Percentiles rank a stretch among this genome's conserved stretches.
These are phyloP conservation scores for Gardenia jasminoides DNA, from an alignment of 257 asterid genomes.

Conservation along the genomic window DNA sequence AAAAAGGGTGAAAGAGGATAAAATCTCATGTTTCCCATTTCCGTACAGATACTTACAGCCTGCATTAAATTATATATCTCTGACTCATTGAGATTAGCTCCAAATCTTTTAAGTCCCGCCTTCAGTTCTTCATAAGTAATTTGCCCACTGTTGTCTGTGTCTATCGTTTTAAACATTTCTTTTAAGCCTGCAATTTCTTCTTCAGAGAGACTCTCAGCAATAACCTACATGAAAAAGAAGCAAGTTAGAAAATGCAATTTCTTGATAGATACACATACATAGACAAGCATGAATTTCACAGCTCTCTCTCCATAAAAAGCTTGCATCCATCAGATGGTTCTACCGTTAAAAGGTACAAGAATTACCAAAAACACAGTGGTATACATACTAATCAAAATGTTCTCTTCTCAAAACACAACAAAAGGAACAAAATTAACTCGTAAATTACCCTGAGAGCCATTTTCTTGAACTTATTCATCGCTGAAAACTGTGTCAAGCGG, in stretches of 20 bases:
- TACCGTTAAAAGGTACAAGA: background rate
- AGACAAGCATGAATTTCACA: background rate
- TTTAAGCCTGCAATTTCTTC: constrained; percentile 88
- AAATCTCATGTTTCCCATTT: background rate
- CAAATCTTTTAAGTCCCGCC: constrained; percentile 65
- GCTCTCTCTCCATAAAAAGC: background rate
- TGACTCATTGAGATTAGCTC: constrained; percentile 80
- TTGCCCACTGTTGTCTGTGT: constrained; percentile 80
- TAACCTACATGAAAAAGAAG: constrained; percentile 45
- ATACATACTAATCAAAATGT: background rate
- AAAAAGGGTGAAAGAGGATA: background rate
- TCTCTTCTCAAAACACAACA: background rate
- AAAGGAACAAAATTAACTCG: background rate
- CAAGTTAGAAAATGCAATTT: background rate
- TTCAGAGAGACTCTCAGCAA: constrained; percentile 79
- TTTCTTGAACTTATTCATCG: constrained; percentile 30
- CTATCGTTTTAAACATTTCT: background rate
- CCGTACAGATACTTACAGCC: constrained; percentile 54
- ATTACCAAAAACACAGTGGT: background rate
- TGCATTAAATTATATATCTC: constrained; percentile 74
- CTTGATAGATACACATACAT: background rate
- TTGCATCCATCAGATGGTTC: background rate
- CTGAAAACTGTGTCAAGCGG: constrained; percentile 24
- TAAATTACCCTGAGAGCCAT: constrained; percentile 27
- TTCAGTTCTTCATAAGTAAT: constrained; percentile 85